phyloP scores from a whole-genome alignment of 2,329 filamentous ascomycete species.

The Stagonosporopsis cucurbitacearum region DNA sequence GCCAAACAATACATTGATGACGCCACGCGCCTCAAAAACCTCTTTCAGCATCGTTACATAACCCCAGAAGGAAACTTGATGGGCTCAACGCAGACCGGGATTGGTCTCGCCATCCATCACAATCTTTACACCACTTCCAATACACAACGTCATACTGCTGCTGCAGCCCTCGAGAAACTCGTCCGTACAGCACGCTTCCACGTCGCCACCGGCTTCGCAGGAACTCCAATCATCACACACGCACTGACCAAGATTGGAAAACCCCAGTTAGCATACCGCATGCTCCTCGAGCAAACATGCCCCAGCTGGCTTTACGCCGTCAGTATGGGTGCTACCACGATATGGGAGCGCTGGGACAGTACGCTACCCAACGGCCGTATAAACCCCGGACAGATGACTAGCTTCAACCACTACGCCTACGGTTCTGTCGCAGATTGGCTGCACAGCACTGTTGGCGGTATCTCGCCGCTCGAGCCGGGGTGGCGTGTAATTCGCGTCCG shows the following conservation, averaged over 20 bases:
- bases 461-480: not conserved
- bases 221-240: not conserved
- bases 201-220: not conserved
- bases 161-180: not conserved
- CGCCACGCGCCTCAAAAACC: not conserved
- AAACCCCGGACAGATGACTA: constrained; percentile 54
- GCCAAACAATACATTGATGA: not conserved
- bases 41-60: not conserved
- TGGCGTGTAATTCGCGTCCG: not conserved
- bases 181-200: not conserved
- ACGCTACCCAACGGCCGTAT: constrained; percentile 53
- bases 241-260: constrained; percentile 6
- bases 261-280: constrained; percentile 15
- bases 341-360: constrained; percentile 60
- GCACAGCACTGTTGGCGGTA: not conserved
- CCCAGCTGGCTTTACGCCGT: constrained; percentile 55
- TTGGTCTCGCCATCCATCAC: not conserved
- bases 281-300: constrained; percentile 51
- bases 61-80: not conserved
- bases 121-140: not conserved
- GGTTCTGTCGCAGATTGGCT: not conserved
- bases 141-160: not conserved
- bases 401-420: constrained; percentile 1
- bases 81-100: not conserved
- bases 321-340: constrained; percentile 50